phyloP scores from a whole-genome alignment of 345 rosid genomes.

The Heritiera fomes region DNA sequence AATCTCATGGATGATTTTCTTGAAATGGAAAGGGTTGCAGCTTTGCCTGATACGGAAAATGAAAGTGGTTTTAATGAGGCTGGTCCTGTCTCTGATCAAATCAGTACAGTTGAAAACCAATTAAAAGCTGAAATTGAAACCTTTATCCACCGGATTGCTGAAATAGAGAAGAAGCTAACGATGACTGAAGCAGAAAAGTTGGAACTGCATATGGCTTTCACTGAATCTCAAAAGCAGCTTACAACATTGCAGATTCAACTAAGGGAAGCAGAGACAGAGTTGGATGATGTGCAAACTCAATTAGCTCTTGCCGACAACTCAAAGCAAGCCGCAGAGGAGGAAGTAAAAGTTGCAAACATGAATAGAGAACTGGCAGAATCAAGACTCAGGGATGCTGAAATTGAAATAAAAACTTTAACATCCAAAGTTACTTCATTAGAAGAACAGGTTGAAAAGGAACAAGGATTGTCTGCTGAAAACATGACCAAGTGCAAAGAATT shows the following conservation, averaged over 20 bases:
- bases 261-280: conserved; percentile 46
- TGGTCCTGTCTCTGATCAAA: conserved; percentile 33
- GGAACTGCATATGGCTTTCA: conserved; percentile 50
- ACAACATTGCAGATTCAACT: conserved; percentile 43
- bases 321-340: conserved; percentile 50
- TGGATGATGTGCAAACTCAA: conserved; percentile 42
- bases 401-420: conserved; percentile 49
- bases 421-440: conserved; percentile 49
- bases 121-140: conserved; percentile 51
- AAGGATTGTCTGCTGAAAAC: conserved; percentile 13
- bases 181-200: conserved; percentile 55
- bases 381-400: conserved; percentile 50
- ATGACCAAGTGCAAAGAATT: conserved; percentile 30
- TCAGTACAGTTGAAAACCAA: conserved; percentile 32
- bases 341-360: conserved; percentile 40
- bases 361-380: conserved; percentile 51
- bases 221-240: conserved; percentile 48
- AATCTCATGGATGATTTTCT: conserved; percentile 97
- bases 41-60: conserved; percentile 46
- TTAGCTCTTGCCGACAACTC: conserved; percentile 45
- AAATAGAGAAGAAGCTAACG: conserved; percentile 61
- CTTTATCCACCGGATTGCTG: conserved; percentile 49
- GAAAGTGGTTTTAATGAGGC: conserved; percentile 36
- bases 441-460: conserved; percentile 13
- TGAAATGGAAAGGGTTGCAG: conserved; percentile 89